A percentile compares a stretch with the other conserved stretches of the same genome.
These are phyloP conservation scores for Thalassiosira profunda DNA, from an alignment of 108 stramenopile genomes.

Conservation along the genomic window DNA sequence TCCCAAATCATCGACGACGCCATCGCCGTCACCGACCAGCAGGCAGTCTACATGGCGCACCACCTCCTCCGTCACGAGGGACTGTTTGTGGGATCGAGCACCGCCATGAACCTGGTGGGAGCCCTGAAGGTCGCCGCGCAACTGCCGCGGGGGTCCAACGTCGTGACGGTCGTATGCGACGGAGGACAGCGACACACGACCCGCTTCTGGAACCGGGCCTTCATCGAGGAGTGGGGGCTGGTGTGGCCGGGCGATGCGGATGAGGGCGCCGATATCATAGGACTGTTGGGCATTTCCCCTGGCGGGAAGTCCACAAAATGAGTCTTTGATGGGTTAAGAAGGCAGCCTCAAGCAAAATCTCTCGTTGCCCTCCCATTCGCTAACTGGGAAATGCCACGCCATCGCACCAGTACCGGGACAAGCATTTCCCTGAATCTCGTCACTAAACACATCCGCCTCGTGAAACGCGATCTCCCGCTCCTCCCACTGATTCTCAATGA, in stretches of 20 bases:
- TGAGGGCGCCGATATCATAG: too few relatives aligned
- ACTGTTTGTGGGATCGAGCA: slow-evolving; percentile 94
- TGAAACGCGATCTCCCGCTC: slow-evolving; percentile 45
- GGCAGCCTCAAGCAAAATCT: slow-evolving; percentile 51
- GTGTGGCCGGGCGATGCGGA: slow-evolving; percentile 84
- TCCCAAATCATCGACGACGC: slow-evolving; percentile 66
- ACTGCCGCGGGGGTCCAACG: slow-evolving; percentile 55
- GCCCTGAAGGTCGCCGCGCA: slow-evolving; percentile 75
- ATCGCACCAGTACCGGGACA: slow-evolving; percentile 37
- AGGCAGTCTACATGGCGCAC: slow-evolving; percentile 96
- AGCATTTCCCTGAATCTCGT: slow-evolving; percentile 51
- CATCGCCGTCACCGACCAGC: slow-evolving; percentile 83
- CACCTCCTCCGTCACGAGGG: slow-evolving; percentile 91
- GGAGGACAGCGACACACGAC: slow-evolving; percentile 86
- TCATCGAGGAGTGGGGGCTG: slow-evolving; percentile 70
- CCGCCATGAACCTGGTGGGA: slow-evolving; percentile 96
- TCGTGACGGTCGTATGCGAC: slow-evolving; percentile 96
- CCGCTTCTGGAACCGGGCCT: slow-evolving; percentile 92
- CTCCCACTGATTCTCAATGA: slow-evolving; percentile 26
- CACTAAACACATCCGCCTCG: slow-evolving; percentile 44
- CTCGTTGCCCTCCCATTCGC: slow-evolving; percentile 59
- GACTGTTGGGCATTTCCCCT: too few relatives aligned
- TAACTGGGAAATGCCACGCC: slow-evolving; percentile 79
- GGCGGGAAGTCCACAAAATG: too few relatives aligned
- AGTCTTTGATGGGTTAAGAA: too few relatives aligned